phyloP scores from a whole-genome alignment of 2,329 filamentous ascomycete genomes.

The Penicillium sp. region DNA sequence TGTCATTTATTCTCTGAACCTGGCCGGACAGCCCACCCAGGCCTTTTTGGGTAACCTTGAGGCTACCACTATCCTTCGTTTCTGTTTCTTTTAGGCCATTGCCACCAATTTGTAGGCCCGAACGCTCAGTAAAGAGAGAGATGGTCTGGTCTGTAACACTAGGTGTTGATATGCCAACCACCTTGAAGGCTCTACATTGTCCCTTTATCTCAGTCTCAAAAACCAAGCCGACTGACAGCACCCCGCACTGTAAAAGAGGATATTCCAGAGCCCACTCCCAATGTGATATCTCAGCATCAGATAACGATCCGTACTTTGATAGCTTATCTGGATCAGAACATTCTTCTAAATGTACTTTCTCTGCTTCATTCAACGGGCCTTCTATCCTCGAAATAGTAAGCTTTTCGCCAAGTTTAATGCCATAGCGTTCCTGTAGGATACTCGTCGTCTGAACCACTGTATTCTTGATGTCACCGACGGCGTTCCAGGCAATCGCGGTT shows the following conservation, averaged over 20 bases:
- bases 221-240: constrained; percentile 65
- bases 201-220: constrained; percentile 61
- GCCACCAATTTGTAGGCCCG: constrained; percentile 32
- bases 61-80: constrained; percentile 15
- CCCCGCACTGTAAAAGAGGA: constrained; percentile 54
- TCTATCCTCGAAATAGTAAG: constrained; percentile 58
- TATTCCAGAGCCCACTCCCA: constrained; percentile 50
- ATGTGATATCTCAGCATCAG: constrained; percentile 33
- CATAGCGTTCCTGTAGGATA: constrained; percentile 66
- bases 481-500: constrained; percentile 61
- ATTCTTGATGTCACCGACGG: constrained; percentile 60
- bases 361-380: constrained; percentile 51
- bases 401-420: constrained; percentile 67
- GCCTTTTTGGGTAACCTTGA: constrained; percentile 40
- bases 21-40: constrained; percentile 67
- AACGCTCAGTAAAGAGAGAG: constrained; percentile 32
- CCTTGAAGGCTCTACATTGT: constrained; percentile 58
- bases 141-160: constrained; percentile 33
- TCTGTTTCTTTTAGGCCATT: constrained; percentile 17
- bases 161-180: constrained; percentile 53
- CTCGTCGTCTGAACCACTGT: constrained; percentile 70
- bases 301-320: constrained; percentile 32
- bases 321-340: constrained; percentile 43
- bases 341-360: constrained; percentile 59
- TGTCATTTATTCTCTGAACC: constrained; percentile 62